phyloP scores from a whole-genome alignment of 2,329 filamentous ascomycete genomes.

The Verticillium dahliae region DNA sequence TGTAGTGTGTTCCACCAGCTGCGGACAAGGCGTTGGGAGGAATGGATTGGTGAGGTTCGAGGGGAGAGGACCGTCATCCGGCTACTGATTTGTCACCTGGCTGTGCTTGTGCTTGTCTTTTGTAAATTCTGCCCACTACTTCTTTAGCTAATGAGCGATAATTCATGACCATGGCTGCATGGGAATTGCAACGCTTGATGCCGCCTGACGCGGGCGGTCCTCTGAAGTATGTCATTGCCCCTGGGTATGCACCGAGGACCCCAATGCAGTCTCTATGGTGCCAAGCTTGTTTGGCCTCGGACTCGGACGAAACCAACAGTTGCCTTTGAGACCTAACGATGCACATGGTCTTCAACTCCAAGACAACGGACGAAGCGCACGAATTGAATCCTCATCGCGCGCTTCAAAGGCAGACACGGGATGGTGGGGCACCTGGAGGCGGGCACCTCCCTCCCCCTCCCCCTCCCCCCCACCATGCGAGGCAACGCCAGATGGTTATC shows the following conservation, averaged over 20 bases:
- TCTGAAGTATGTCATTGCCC: no score
- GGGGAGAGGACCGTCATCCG: neutral
- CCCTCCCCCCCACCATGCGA: neutral
- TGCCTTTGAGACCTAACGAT: no score
- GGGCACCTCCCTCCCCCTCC: neutral
- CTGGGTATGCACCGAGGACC: no score
- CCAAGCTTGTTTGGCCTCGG: no score
- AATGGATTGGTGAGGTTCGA: neutral
- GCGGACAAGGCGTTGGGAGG: neutral
- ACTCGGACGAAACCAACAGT: no score
- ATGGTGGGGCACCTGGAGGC: neutral
- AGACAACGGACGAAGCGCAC: no score
- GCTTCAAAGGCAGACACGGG: neutral
- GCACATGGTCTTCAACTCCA: no score
- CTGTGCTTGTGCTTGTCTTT: neutral
- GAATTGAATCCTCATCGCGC: no score
- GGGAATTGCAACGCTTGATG: neutral
- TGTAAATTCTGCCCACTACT: neutral
- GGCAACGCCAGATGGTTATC: neutral
- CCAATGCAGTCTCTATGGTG: no score
- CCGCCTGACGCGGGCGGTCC: no score
- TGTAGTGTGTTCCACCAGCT: neutral
- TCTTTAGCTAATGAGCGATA: neutral
- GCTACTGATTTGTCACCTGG: neutral
- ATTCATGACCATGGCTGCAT: neutral